These are phyloP conservation scores for Vigna radiata DNA, from an alignment of 306 rosid genomes.

Conservation along the genomic window DNA sequence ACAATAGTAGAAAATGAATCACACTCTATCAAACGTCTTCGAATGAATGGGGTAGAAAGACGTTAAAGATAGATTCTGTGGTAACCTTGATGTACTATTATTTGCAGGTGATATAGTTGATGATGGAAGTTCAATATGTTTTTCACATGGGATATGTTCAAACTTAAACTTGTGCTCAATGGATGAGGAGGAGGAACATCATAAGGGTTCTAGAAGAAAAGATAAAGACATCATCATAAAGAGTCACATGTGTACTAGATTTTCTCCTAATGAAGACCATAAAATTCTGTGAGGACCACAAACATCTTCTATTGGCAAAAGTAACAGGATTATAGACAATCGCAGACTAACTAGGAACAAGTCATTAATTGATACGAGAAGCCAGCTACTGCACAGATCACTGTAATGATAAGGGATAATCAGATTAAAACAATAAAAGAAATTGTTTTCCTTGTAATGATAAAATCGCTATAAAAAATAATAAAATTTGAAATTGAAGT, in stretches of 20 bases:
- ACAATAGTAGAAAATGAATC: no score
- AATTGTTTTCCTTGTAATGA: no score
- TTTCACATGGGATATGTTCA: conserved; percentile 64
- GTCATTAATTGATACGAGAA: conserved; percentile 73
- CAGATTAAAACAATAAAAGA: no score
- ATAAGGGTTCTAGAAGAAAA: conserved; percentile 43
- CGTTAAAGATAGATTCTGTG: no score
- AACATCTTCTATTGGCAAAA: conserved; percentile 51
- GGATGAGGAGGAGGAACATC: conserved; percentile 61
- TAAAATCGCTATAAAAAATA: no score
- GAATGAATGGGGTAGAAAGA: no score
- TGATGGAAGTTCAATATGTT: conserved; percentile 76
- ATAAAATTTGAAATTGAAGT: no score
- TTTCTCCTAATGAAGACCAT: conserved; percentile 61
- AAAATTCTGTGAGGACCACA: conserved; percentile 45
- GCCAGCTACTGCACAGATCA: conserved; percentile 76
- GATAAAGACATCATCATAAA: conserved; percentile 54
- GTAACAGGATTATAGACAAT: conserved; percentile 52
- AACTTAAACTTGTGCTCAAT: no score
- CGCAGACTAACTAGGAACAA: conserved; percentile 64
- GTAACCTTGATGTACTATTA: not conserved
- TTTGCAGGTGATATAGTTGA: conserved; percentile 74
- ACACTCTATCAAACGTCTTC: no score
- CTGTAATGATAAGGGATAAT: no score
- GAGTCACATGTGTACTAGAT: conserved; percentile 61